A percentile compares a stretch with the other conserved stretches of the same genome.
phyloP scores from a whole-genome alignment of 192 early-diverging fungal species.

The Coemansia sp. region DNA sequence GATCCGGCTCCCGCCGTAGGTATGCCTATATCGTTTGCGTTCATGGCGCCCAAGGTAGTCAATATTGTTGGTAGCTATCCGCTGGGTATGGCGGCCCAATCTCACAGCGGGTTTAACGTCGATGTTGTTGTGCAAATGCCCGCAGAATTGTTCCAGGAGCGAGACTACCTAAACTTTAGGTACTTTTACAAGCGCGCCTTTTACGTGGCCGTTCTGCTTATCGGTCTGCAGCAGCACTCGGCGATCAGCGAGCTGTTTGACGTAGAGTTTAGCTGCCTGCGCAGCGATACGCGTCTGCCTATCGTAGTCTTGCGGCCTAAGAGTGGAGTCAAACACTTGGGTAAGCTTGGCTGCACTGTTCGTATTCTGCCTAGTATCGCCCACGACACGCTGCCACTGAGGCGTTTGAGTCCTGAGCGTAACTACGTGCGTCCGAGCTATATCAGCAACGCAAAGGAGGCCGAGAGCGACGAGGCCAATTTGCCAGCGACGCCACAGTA shows the following conservation, averaged over 20 bases:
- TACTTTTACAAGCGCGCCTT: slow-evolving; percentile 97
- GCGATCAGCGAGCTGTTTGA: slow-evolving; percentile 58
- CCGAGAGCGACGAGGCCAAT: slow-evolving; percentile 9
- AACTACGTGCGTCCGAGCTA: slow-evolving; percentile 76
- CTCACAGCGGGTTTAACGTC: slow-evolving; percentile 69
- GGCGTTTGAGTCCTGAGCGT: slow-evolving; percentile 74
- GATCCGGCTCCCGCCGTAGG: slow-evolving; percentile 71
- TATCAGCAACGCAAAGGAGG: slow-evolving; percentile 6
- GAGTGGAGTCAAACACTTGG: slow-evolving; percentile 20
- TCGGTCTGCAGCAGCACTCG: slow-evolving; percentile 40
- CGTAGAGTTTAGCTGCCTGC: slow-evolving; percentile 56
- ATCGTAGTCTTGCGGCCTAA: slow-evolving; percentile 63
- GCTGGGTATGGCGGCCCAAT: slow-evolving; percentile 71
- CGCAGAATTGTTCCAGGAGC: slow-evolving; percentile 76
- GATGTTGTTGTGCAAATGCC: slow-evolving; percentile 96
- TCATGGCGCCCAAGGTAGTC: slow-evolving; percentile 71
- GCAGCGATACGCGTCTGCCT: slow-evolving; percentile 68
- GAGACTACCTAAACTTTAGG: slow-evolving; percentile 91
- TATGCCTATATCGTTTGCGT: slow-evolving; percentile 79
- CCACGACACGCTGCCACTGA: slow-evolving; percentile 64
- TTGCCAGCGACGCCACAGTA: slow-evolving; percentile 82
- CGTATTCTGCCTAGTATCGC: slow-evolving; percentile 81
- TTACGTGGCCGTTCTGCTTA: slow-evolving; percentile 74
- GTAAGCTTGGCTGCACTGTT: slow-evolving; percentile 51
- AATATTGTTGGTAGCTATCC: slow-evolving; percentile 89